Conservation (phyloP, 768 basidiomycete genomes). For the Mycena leptocephala region DNA sequence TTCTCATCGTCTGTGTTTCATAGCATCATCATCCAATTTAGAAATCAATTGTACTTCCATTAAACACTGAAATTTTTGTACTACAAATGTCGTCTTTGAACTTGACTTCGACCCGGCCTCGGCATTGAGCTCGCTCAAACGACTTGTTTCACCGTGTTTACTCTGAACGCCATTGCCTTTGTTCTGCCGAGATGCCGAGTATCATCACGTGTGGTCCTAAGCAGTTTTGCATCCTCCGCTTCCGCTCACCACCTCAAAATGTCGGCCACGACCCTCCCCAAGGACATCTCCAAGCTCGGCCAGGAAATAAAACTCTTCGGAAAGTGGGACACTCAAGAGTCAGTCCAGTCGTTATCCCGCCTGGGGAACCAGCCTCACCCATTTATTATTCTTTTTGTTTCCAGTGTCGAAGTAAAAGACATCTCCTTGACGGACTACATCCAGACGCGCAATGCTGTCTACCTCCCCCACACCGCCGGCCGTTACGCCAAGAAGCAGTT, state of each 20-base stretch:
- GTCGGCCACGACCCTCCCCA: constrained; percentile 81
- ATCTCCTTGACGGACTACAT: constrained; percentile 99
- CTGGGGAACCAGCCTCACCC: background rate
- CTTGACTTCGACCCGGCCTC: too few relatives aligned
- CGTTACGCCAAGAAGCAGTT: constrained; percentile 99
- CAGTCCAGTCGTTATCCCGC: constrained; percentile 55
- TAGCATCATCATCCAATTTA: constrained; percentile 26
- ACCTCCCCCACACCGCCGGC: constrained; percentile 98
- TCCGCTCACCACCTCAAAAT: constrained; percentile 45
- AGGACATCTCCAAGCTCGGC: constrained; percentile 85
- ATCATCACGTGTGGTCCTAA: background rate
- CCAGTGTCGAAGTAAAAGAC: constrained; percentile 97
- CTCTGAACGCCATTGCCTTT: background rate
- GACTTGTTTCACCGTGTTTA: background rate
- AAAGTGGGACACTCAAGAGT: constrained; percentile 99
- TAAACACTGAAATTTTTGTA: too few relatives aligned
- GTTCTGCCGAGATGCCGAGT: too few relatives aligned
- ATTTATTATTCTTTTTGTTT: background rate
- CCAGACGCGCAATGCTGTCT: constrained; percentile 98
- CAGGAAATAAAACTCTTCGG: constrained; percentile 97
- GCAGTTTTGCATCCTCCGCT: background rate
- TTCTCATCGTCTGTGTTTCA: constrained; percentile 22
- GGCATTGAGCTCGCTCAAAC: too few relatives aligned
- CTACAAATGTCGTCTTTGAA: too few relatives aligned
- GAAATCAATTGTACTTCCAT: too few relatives aligned